phyloP scores from a whole-genome alignment of 208 protist species.

The Wallacemonas sp. region DNA sequence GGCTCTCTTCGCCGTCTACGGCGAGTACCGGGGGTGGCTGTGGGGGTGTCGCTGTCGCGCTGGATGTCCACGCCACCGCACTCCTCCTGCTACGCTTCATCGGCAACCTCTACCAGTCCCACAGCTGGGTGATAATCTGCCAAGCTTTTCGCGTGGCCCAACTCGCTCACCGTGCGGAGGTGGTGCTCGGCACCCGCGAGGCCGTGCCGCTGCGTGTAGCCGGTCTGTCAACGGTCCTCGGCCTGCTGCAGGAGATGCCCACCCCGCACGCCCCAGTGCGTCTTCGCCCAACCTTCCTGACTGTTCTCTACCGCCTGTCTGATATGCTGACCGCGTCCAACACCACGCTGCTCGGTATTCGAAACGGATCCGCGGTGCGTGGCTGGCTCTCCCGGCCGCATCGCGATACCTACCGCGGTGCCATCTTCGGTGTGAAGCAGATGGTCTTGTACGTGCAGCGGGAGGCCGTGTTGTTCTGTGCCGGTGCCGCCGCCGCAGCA shows the following conservation, averaged over 20 bases:
- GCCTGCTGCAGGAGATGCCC: slow-evolving; percentile 62
- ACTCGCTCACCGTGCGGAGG: slow-evolving; percentile 49
- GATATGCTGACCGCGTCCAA: slow-evolving; percentile 43
- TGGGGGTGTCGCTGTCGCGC: slow-evolving; percentile 1
- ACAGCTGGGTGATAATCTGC: slow-evolving; percentile 67
- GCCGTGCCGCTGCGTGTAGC: slow-evolving; percentile 27
- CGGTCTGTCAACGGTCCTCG: slow-evolving; percentile 51
- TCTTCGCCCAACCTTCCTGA: slow-evolving; percentile 30
- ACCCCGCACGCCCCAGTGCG: slow-evolving; percentile 5
- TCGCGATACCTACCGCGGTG: slow-evolving; percentile 53
- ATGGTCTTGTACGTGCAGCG: slow-evolving; percentile 58
- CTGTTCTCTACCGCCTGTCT: slow-evolving; percentile 38
- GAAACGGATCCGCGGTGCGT: slow-evolving; percentile 36
- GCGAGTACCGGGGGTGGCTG: too few species aligned
- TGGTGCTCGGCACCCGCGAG: slow-evolving; percentile 34
- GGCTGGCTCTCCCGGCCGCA: slow-evolving; percentile 49
- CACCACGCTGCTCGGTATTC: slow-evolving; percentile 61
- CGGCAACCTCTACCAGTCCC: slow-evolving; percentile 48
- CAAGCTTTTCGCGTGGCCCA: slow-evolving; percentile 67
- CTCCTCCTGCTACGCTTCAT: slow-evolving; percentile 71
- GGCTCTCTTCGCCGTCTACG: not conserved
- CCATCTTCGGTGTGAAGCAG: slow-evolving; percentile 74
- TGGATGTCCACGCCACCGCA: slow-evolving; percentile 37
- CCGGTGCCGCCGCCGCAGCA: not conserved
- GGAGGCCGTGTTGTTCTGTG: slow-evolving; percentile 30